Conservation (phyloP, 78 protist species). For the Thecamonas trahens region DNA sequence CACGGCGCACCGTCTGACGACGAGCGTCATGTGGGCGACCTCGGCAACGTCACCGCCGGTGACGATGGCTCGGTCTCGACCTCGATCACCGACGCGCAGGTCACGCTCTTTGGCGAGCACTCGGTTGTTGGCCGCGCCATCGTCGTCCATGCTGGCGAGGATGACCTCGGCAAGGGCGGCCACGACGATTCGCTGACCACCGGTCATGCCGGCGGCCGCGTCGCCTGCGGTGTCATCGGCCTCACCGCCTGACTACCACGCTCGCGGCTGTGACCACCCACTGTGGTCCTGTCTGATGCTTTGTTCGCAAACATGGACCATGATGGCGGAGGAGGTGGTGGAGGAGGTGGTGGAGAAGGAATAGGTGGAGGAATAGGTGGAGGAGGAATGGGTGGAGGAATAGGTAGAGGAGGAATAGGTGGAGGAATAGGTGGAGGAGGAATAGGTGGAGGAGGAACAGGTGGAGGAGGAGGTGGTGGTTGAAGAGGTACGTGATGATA, state of each 20-base stretch:
- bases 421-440: too few species aligned
- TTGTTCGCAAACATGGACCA: too few species aligned
- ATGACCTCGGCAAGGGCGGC: slow-evolving; percentile 81
- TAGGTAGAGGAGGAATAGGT: too few species aligned
- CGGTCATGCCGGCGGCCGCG: slow-evolving; percentile 84
- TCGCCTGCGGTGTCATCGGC: slow-evolving; percentile 74
- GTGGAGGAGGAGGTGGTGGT: too few species aligned
- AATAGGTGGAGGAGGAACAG: too few species aligned
- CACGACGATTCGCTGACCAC: slow-evolving; percentile 58
- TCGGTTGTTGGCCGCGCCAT: slow-evolving; percentile 65
- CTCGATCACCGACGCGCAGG: slow-evolving; percentile 31
- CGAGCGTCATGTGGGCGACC: slow-evolving; percentile 61
- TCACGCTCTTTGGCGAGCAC: slow-evolving; percentile 54
- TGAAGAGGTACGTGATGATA: too few species aligned
- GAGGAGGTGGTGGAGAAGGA: too few species aligned
- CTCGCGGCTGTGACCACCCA: neutral
- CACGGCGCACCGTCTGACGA: slow-evolving; percentile 62
- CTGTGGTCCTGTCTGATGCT: neutral
- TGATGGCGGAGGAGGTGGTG: too few species aligned
- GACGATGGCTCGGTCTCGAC: slow-evolving; percentile 26
- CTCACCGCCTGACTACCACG: too few species aligned
- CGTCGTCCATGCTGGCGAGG: slow-evolving; percentile 56
- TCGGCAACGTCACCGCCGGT: slow-evolving; percentile 56
- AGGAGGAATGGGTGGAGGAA: too few species aligned
- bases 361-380: too few species aligned